Conservation (phyloP, 371 early-diverging fungal species). For the Apophysomyces ossiformis region DNA sequence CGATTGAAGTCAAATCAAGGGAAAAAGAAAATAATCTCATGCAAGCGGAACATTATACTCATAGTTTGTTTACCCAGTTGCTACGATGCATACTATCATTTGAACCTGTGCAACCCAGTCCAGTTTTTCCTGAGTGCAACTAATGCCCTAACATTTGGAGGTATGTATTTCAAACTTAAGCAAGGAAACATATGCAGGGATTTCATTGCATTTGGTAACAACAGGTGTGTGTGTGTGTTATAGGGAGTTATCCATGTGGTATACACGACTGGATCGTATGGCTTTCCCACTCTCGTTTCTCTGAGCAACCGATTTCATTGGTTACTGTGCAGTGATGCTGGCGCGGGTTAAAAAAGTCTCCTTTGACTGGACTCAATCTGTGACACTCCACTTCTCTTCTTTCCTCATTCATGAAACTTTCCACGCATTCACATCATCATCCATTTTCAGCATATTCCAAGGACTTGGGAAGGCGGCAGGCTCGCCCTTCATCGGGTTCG, state of each 20-base stretch:
- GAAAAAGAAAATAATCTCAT: neutral
- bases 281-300: neutral
- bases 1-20: neutral
- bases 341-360: constrained; percentile 7
- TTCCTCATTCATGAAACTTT: constrained; percentile 1
- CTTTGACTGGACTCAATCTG: constrained; percentile 10
- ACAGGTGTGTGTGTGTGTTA: too few species aligned
- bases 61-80: too few species aligned
- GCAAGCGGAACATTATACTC: too few species aligned
- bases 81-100: too few species aligned
- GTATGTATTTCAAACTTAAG: too few species aligned
- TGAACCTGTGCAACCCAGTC: too few species aligned
- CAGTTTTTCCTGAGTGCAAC: too few species aligned
- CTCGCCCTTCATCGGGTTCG: neutral
- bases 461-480: constrained; percentile 1
- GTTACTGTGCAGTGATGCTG: constrained; percentile 7
- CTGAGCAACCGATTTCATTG: neutral
- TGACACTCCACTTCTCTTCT: neutral
- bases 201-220: too few species aligned
- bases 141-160: too few species aligned
- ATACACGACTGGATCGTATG: neutral
- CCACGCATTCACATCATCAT: constrained; percentile 9
- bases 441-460: neutral
- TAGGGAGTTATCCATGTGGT: neutral
- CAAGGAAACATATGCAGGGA: too few species aligned